phyloP scores from a whole-genome alignment of 2,329 filamentous ascomycete species.

The Calycina herbarum region DNA sequence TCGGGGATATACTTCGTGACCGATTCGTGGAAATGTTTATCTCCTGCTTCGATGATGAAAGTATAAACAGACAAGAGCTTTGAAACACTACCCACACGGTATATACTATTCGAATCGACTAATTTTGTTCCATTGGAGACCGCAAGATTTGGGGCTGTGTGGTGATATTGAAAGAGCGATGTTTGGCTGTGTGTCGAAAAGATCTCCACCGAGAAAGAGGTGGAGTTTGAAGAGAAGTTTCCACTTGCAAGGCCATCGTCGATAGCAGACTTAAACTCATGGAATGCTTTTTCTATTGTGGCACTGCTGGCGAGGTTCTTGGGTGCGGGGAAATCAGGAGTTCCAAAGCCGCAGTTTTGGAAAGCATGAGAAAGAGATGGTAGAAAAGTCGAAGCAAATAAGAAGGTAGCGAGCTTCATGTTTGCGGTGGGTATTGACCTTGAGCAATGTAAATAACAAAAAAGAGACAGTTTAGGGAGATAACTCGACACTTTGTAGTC shows the following conservation, averaged over 20 bases:
- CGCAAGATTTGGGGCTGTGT: conserved; percentile 35
- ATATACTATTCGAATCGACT: conserved; percentile 44
- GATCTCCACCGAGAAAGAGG: conserved; percentile 43
- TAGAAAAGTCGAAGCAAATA: background rate
- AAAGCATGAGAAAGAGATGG: background rate
- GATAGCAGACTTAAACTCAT: conserved; percentile 3
- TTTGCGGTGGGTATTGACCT: background rate
- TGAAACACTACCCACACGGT: conserved; percentile 45
- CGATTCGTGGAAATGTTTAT: conserved; percentile 42
- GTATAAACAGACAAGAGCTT: conserved; percentile 47
- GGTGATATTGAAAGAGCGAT: conserved; percentile 40
- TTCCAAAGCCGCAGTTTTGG: conserved; percentile 9
- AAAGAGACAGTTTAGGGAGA: background rate
- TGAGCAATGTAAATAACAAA: background rate
- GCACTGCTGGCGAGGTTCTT: conserved; percentile 5
- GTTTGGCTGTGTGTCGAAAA: conserved; percentile 38
- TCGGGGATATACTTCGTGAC: conserved; percentile 47
- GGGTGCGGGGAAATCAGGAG: conserved; percentile 11
- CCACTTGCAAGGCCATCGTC: background rate
- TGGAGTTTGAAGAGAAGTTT: conserved; percentile 16
- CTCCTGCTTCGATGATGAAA: conserved; percentile 44
- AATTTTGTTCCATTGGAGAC: conserved; percentile 37
- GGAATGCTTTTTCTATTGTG: conserved; percentile 17
- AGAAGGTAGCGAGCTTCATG: background rate
- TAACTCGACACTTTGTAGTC: background rate